These are phyloP conservation scores for Nigrograna mackinnonii DNA, from an alignment of 2,329 filamentous ascomycete species.

Conservation along the genomic window DNA sequence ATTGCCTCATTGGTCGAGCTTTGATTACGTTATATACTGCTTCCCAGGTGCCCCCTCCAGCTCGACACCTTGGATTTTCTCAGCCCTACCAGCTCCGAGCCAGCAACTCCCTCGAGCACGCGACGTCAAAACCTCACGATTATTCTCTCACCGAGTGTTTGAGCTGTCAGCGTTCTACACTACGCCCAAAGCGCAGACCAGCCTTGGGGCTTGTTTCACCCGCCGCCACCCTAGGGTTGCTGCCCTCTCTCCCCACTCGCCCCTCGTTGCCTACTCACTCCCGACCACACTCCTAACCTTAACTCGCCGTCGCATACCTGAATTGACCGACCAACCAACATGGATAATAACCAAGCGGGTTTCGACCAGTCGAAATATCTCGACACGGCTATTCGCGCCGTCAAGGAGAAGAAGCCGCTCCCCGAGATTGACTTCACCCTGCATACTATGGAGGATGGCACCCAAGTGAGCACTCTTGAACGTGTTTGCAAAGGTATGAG, in stretches of 20 bases:
- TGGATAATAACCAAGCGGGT: conserved; percentile 37
- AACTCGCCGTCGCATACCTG: background rate
- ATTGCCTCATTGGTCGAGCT: too few species aligned
- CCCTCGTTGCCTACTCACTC: conserved; percentile 25
- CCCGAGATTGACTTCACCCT: conserved; percentile 99
- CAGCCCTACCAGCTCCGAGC: conserved; percentile 22
- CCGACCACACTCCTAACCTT: background rate
- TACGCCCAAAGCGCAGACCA: too few species aligned
- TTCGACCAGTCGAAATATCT: conserved; percentile 54
- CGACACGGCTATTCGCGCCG: conserved; percentile 89
- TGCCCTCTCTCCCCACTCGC: conserved; percentile 32
- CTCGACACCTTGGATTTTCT: conserved; percentile 18
- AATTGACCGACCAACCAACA: conserved; percentile 25
- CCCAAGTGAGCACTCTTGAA: conserved; percentile 92
- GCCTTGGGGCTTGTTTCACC: conserved; percentile 34
- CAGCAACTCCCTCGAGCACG: conserved; percentile 29
- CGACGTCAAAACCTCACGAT: conserved; percentile 23
- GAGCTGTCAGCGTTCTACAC: too few species aligned
- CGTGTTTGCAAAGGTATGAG: conserved; percentile 93
- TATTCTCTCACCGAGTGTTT: conserved; percentile 4
- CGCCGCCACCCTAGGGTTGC: conserved; percentile 35
- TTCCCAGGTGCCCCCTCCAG: conserved; percentile 21
- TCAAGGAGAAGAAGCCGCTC: conserved; percentile 91
- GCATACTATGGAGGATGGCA: conserved; percentile 97
- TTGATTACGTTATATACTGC: too few species aligned